These are phyloP conservation scores for Suillus luteus DNA, from an alignment of 768 basidiomycete species.

Conservation along the genomic window DNA sequence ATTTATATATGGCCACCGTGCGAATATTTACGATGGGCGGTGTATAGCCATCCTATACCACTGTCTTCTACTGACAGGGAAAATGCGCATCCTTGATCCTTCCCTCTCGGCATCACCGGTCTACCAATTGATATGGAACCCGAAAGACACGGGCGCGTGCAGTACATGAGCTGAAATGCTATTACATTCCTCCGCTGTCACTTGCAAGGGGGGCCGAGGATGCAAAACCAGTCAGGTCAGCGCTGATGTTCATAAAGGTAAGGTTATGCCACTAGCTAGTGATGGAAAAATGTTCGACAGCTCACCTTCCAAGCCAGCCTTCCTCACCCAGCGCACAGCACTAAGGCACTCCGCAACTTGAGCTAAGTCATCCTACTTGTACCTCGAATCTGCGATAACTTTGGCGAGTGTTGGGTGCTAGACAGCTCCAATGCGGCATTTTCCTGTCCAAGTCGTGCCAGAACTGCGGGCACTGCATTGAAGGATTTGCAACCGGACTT, in stretches of 20 bases:
- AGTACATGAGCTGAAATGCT: background rate
- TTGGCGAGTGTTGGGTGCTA: too few species aligned
- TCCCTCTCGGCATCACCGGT: background rate
- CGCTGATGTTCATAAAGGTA: background rate
- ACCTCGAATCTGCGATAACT: too few species aligned
- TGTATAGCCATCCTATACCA: too few species aligned
- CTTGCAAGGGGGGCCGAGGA: background rate
- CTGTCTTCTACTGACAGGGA: background rate
- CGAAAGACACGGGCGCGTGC: background rate
- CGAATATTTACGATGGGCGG: background rate
- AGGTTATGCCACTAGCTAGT: background rate
- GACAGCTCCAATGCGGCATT: too few species aligned
- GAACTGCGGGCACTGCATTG: background rate
- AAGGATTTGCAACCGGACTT: constrained; percentile 74
- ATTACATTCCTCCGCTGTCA: background rate
- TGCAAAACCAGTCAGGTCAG: background rate
- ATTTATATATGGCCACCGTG: constrained; percentile 7
- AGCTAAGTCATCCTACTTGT: too few species aligned
- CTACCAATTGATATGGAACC: background rate
- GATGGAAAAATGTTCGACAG: constrained; percentile 16
- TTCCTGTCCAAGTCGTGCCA: background rate
- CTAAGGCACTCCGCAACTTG: too few species aligned
- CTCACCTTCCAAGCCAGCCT: too few species aligned
- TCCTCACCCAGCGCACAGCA: too few species aligned
- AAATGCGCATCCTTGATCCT: background rate